phyloP scores from a whole-genome alignment of 352 stramenopile species.

The Pythium aristosporum region DNA sequence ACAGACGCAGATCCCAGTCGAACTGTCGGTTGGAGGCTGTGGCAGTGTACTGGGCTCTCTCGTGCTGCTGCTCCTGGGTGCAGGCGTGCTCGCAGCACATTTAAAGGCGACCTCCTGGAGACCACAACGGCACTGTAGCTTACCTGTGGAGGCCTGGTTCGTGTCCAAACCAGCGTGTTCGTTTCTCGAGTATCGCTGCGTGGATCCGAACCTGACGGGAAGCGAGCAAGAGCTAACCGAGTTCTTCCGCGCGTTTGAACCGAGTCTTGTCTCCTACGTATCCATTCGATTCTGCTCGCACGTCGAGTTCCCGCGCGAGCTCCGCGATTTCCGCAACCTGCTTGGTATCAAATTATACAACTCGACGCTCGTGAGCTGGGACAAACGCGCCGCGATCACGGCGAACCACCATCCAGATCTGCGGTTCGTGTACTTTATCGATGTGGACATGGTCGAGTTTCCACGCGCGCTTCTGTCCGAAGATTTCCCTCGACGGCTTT shows the following conservation, averaged over 20 bases:
- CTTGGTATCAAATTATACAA: constrained; percentile 41
- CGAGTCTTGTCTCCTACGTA: constrained; percentile 12
- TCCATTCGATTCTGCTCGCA: constrained; percentile 31
- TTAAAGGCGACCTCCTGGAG: constrained; percentile 3
- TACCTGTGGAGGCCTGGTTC: constrained; percentile 44
- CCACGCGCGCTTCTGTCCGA: constrained; percentile 34
- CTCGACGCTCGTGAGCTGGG: constrained; percentile 34
- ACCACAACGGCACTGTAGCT: constrained; percentile 17
- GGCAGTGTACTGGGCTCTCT: neutral
- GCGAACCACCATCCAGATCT: constrained; percentile 31
- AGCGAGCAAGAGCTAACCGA: constrained; percentile 9
- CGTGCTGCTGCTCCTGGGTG: constrained; percentile 22
- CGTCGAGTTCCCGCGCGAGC: constrained; percentile 31
- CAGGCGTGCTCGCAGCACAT: constrained; percentile 24
- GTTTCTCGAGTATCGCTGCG: constrained; percentile 40
- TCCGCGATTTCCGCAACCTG: constrained; percentile 31
- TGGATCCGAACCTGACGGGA: neutral
- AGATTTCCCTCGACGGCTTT: constrained; percentile 32
- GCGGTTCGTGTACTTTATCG: constrained; percentile 30
- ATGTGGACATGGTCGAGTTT: constrained; percentile 31
- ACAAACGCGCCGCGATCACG: constrained; percentile 27
- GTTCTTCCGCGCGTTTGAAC: constrained; percentile 8
- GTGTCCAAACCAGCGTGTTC: constrained; percentile 33
- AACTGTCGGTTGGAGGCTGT: neutral
- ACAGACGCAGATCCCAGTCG: neutral